A percentile compares a stretch with the other conserved stretches of the same genome.
phyloP scores from a whole-genome alignment of 2,329 filamentous ascomycete genomes.

The Talaromyces sp. region DNA sequence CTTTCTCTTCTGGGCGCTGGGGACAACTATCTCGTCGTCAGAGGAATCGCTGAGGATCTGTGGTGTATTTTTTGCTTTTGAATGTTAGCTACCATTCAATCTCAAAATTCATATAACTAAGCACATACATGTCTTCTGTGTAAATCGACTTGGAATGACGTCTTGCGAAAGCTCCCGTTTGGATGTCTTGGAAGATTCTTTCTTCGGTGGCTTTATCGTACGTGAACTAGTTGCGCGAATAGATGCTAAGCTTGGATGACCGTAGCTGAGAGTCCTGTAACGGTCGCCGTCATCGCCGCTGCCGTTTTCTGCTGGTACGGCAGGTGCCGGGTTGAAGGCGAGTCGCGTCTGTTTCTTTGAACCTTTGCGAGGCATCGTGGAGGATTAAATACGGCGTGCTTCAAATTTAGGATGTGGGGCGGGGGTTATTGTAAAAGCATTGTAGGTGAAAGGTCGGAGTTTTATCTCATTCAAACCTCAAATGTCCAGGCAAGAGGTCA shows the following conservation, averaged over 20 bases:
- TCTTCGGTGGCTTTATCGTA: slow-evolving; percentile 2
- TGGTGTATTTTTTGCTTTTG: background rate
- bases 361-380: slow-evolving; percentile 33
- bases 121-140: background rate
- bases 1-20: slow-evolving; percentile 13
- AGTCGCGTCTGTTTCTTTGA: slow-evolving; percentile 47
- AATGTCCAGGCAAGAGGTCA: background rate
- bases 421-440: background rate
- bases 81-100: slow-evolving; percentile 1
- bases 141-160: background rate
- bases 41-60: slow-evolving; percentile 8
- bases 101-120: background rate
- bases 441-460: background rate
- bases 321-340: slow-evolving; percentile 43
- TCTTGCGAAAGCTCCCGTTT: slow-evolving; percentile 1
- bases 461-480: background rate
- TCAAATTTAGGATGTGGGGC: background rate
- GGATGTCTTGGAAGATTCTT: background rate
- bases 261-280: slow-evolving; percentile 38
- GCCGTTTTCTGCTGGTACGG: slow-evolving; percentile 25
- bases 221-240: slow-evolving; percentile 10
- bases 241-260: slow-evolving; percentile 28
- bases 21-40: slow-evolving; percentile 15
- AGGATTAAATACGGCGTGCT: background rate
- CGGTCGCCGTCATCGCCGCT: slow-evolving; percentile 28